Conservation (phyloP, 163 green algal species). For the Prototheca cutis region DNA sequence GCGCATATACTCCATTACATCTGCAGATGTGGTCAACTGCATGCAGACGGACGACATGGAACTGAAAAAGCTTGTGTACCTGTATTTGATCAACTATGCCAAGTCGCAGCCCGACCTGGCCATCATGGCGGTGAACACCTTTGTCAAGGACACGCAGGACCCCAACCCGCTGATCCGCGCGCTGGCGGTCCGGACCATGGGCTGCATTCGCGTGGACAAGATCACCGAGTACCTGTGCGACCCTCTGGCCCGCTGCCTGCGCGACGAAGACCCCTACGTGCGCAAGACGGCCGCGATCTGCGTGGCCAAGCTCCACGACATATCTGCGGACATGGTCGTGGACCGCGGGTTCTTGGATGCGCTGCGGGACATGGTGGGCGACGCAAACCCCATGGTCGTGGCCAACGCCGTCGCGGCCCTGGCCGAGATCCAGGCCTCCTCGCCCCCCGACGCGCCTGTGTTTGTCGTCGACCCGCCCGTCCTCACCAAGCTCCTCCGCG, state of each 20-base stretch:
- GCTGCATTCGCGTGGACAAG: slow-evolving; percentile 97
- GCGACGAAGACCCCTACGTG: slow-evolving; percentile 93
- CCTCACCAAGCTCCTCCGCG: slow-evolving; percentile 90
- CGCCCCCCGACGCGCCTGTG: slow-evolving; percentile 16
- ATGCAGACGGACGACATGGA: slow-evolving; percentile 97
- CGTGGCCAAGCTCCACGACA: slow-evolving; percentile 97
- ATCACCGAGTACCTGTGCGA: slow-evolving; percentile 99
- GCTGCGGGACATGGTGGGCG: slow-evolving; percentile 84
- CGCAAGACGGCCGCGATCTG: slow-evolving; percentile 96
- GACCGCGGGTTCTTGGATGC: slow-evolving; percentile 93
- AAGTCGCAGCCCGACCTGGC: slow-evolving; percentile 97
- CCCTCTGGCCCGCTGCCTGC: slow-evolving; percentile 84
- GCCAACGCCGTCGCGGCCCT: slow-evolving; percentile 93
- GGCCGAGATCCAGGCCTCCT: slow-evolving; percentile 62
- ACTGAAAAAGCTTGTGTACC: slow-evolving; percentile 99
- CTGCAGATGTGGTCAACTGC: slow-evolving; percentile 97
- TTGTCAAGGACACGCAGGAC: slow-evolving; percentile 99
- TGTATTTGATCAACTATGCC: slow-evolving; percentile 99
- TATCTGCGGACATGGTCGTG: slow-evolving; percentile 89
- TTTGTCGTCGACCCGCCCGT: slow-evolving; percentile 23
- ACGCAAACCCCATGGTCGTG: slow-evolving; percentile 99
- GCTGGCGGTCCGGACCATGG: slow-evolving; percentile 97
- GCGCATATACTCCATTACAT: no score
- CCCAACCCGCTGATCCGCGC: slow-evolving; percentile 94
- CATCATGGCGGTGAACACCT: slow-evolving; percentile 99